Evolutionary conservation across 495 filamentous ascomycete genomes (phyloP), one percentile per base, ranked within the genome.

Genomic region (Penicillium parvum): DNA sequence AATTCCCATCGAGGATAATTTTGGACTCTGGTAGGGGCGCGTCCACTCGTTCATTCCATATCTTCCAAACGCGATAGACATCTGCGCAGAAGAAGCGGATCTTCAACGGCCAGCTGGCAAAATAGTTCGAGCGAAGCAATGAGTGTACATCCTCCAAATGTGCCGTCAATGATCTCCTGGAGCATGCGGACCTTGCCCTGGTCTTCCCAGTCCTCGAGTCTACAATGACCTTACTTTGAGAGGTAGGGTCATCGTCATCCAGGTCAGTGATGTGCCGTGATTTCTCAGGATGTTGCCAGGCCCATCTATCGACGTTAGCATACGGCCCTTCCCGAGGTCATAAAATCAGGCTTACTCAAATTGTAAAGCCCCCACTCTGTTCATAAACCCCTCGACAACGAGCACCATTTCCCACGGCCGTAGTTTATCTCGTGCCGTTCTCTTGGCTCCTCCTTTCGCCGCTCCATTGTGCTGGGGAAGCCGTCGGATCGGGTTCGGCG

Each of bases 391-490:
- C 2, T 85, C 83, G 1, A 97, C 88, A 5, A 96, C 74, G 21
- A 81, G 81, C 1, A 82, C 73, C 89, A 98, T 96, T 57, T 97
- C 87, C 92, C 94, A 97, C 0, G 94, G 92, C 37, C 86, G 74
- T 32, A 85, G 61, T n/a, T 58, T 75, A 9, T 54, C 59, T 12
- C 74, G 71, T n/a, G 77, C 75, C 4, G 92, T 98, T 18, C 79
- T 73, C 21, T 70, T 74, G 21, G 92, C 92, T 19, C 92, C 92
- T 30, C 92, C 92, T 51, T 77, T 83, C 7, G 71, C 64, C 11
- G 74, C 52, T 17, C 92, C 92, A 65, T 98, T 98, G 63, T 98
- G 92, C 59, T 98, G 92, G 17, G 76, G 74, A 7, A 96, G 74
- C 1, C 92, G 85, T 29, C 92, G 73, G 5, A 68, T 64, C 11